phyloP scores from a whole-genome alignment of 2,329 filamentous ascomycete species.

The Beauveria varroae region DNA sequence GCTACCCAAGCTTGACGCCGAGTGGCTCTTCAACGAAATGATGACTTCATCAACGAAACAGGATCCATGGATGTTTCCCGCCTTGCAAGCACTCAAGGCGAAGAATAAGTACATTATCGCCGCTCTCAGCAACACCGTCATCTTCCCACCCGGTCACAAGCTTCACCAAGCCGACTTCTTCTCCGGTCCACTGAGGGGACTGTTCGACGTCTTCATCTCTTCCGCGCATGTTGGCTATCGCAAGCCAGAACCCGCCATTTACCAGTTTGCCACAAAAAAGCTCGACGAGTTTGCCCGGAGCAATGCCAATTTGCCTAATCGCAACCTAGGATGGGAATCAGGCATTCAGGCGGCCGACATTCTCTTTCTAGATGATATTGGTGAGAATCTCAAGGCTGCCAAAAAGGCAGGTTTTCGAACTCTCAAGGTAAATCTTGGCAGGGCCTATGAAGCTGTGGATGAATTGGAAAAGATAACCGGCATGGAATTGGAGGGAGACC shows the following conservation, averaged over 20 bases:
- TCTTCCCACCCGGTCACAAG: slow-evolving; percentile 69
- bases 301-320: slow-evolving; percentile 34
- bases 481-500: slow-evolving; percentile 49
- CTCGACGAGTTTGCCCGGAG: slow-evolving; percentile 55
- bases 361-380: slow-evolving; percentile 89
- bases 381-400: slow-evolving; percentile 80
- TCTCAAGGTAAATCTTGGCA: slow-evolving; percentile 75
- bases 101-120: slow-evolving; percentile 64
- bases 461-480: slow-evolving; percentile 72
- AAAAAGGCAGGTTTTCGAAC: slow-evolving; percentile 69
- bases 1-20: slow-evolving; percentile 66
- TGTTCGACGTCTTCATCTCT: slow-evolving; percentile 84
- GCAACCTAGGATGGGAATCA: slow-evolving; percentile 34
- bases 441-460: slow-evolving; percentile 71
- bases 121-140: slow-evolving; percentile 83
- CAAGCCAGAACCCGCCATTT: slow-evolving; percentile 81
- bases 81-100: slow-evolving; percentile 59
- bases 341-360: slow-evolving; percentile 59
- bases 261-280: slow-evolving; percentile 61
- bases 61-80: slow-evolving; percentile 86
- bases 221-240: slow-evolving; percentile 80
- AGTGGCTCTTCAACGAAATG: slow-evolving; percentile 84
- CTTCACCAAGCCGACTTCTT: slow-evolving; percentile 48
- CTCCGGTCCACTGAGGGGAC: slow-evolving; percentile 49
- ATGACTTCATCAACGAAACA: slow-evolving; percentile 64